Percentiles rank a stretch among this genome's conserved stretches.
Conservation (phyloP, 306 rosid genomes). For the Trichosanthes truncata region DNA sequence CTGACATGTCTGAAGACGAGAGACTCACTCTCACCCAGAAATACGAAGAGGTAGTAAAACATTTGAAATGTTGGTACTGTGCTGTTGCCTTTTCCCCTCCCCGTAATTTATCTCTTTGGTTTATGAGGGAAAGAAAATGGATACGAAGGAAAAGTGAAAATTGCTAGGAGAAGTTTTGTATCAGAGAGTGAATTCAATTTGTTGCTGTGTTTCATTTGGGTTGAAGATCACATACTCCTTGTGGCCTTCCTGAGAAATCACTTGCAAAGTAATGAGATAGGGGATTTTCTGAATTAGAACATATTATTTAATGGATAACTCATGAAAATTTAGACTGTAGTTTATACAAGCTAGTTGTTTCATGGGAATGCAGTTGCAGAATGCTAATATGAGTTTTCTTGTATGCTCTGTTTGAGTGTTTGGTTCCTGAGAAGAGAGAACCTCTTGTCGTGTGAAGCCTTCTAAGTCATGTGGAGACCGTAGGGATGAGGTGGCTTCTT, state of each 20-base stretch:
- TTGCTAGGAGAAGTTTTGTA: neutral
- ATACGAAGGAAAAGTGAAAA: neutral
- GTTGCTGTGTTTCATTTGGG: neutral
- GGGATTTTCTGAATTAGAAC: neutral
- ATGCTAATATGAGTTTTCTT: neutral
- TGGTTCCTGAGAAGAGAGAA: neutral
- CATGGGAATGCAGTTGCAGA: neutral
- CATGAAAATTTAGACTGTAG: neutral
- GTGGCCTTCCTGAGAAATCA: neutral
- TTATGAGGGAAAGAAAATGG: neutral
- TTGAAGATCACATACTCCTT: neutral
- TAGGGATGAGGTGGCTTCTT: neutral
- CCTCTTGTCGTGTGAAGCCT: neutral
- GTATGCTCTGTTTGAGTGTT: neutral
- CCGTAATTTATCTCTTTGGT: neutral
- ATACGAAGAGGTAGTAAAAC: constrained; percentile 58
- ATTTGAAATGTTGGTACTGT: neutral
- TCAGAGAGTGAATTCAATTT: neutral
- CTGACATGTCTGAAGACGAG: constrained; percentile 74
- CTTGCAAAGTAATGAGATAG: neutral
- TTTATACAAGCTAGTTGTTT: neutral
- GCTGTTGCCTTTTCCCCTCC: neutral
- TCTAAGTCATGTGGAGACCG: neutral
- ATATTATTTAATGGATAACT: neutral
- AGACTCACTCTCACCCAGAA: constrained; percentile 63